These are phyloP conservation scores for Tubosaeta sp. DNA, from an alignment of 768 basidiomycete genomes.

Conservation along the genomic window DNA sequence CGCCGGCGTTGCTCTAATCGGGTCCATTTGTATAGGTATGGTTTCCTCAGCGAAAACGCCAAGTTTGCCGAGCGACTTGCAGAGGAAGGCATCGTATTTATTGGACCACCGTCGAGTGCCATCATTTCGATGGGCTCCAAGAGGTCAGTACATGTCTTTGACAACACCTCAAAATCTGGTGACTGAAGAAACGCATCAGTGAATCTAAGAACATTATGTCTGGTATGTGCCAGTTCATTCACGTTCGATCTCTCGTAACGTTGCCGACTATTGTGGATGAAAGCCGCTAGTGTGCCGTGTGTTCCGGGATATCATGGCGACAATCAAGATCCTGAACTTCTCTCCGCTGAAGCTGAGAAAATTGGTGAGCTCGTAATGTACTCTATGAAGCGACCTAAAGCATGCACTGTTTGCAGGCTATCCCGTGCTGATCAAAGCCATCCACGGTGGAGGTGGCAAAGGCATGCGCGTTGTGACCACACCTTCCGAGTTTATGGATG, in stretches of 20 bases:
- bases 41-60: constrained; percentile 91
- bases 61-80: constrained; percentile 70
- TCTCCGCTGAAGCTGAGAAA: constrained; percentile 62
- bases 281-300: constrained; percentile 86
- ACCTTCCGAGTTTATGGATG: constrained; percentile 69
- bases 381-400: not conserved
- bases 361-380: constrained; percentile 47
- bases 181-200: constrained; percentile 33
- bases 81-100: constrained; percentile 81
- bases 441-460: constrained; percentile 93
- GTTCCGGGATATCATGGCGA: constrained; percentile 92
- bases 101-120: constrained; percentile 84
- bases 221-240: constrained; percentile 37
- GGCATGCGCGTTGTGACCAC: constrained; percentile 84
- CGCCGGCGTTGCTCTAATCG: not conserved
- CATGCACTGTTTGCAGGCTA: constrained; percentile 49
- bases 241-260: not conserved
- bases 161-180: not conserved
- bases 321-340: constrained; percentile 70
- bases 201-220: constrained; percentile 97
- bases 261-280: constrained; percentile 10
- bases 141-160: constrained; percentile 46
- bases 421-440: constrained; percentile 94
- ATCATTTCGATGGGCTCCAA: constrained; percentile 96
- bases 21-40: constrained; percentile 49